phyloP scores from a whole-genome alignment of 129 eudicot species.

The Escallonia rubra region DNA sequence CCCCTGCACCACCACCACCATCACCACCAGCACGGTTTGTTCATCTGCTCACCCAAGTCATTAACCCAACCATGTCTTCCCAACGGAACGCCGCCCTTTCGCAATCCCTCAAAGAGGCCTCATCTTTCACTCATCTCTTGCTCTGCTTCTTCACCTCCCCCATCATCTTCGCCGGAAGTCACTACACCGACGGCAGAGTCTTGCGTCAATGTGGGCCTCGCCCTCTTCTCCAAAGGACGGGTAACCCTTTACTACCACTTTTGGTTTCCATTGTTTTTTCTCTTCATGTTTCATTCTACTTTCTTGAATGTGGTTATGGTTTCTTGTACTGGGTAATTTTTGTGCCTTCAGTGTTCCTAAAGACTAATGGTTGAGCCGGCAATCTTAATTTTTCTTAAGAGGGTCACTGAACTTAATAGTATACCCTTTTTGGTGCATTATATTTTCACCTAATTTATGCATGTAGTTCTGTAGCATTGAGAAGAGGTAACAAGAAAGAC shows the following conservation, averaged over 20 bases:
- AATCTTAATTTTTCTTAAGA: too few relatives aligned
- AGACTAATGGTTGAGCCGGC: too few relatives aligned
- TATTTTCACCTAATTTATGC: too few relatives aligned
- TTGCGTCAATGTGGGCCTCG: conserved; percentile 74
- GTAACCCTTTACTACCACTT: conserved; percentile 19
- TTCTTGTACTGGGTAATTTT: background rate
- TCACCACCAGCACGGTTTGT: conserved; percentile 15
- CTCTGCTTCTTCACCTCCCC: conserved; percentile 55
- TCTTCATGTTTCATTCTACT: background rate
- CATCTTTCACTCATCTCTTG: conserved; percentile 27
- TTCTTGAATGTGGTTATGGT: background rate
- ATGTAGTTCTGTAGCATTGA: too few relatives aligned
- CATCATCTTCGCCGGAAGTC: conserved; percentile 43
- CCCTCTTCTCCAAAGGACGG: conserved; percentile 87
- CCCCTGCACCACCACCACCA: conserved; percentile 27
- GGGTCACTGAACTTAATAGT: too few relatives aligned
- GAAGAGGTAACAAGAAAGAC: too few relatives aligned
- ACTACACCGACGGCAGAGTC: conserved; percentile 64
- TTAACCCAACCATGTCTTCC: conserved; percentile 7
- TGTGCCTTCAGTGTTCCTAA: background rate
- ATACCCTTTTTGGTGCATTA: too few relatives aligned
- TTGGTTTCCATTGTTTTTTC: background rate
- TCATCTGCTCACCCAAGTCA: conserved; percentile 6
- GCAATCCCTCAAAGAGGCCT: conserved; percentile 15
- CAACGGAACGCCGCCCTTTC: conserved; percentile 14